Conservation (phyloP, 2,329 filamentous ascomycete species). For the Chlorencoelia australis region DNA sequence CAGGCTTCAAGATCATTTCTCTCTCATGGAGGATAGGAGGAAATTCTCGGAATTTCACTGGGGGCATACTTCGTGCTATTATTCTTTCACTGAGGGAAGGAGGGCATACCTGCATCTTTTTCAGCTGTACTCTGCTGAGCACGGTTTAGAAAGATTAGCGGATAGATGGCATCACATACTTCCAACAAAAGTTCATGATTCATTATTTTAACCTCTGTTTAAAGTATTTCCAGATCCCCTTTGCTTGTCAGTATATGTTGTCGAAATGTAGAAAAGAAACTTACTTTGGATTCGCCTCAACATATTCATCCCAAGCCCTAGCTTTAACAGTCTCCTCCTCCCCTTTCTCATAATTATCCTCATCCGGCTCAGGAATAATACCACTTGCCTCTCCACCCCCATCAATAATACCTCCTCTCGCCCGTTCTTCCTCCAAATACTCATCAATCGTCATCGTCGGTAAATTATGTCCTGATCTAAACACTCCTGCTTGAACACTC, state of each 20-base stretch:
- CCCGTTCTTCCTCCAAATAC: constrained; percentile 84
- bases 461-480: constrained; percentile 81
- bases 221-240: constrained; percentile 69
- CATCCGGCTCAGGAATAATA: constrained; percentile 62
- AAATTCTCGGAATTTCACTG: no score
- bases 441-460: constrained; percentile 98
- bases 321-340: constrained; percentile 91
- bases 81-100: not conserved
- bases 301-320: constrained; percentile 89
- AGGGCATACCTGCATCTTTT: not conserved
- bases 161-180: not conserved
- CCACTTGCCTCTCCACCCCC: constrained; percentile 73
- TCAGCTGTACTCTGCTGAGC: not conserved
- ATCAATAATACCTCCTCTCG: constrained; percentile 79
- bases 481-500: constrained; percentile 70
- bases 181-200: constrained; percentile 1
- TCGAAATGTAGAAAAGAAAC: constrained; percentile 2
- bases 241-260: constrained; percentile 6
- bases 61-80: not conserved
- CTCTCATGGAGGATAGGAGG: no score
- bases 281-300: constrained; percentile 71
- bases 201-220: constrained; percentile 52
- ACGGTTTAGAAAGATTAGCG: not conserved
- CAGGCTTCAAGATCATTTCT: no score
- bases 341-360: constrained; percentile 80